A percentile compares a stretch with the other conserved stretches of the same genome.
Conservation (phyloP, 148 eudicot species). For the Dianthus caryophyllus region DNA sequence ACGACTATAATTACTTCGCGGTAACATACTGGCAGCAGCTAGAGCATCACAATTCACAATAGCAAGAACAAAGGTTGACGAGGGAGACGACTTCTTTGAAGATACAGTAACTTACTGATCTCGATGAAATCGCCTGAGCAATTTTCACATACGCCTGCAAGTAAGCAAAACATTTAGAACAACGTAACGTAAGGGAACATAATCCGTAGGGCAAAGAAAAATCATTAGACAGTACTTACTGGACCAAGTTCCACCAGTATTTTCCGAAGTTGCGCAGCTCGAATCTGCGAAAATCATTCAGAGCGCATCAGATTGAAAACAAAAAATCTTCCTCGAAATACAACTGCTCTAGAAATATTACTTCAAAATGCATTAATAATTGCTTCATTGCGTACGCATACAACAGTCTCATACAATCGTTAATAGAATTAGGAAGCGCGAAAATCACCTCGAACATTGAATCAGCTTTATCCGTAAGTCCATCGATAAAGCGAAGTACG, state of each 20-base stretch:
- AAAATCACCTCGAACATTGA: constrained; percentile 62
- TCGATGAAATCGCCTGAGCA: constrained; percentile 95
- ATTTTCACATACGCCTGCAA: constrained; percentile 90
- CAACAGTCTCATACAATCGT: too few relatives aligned
- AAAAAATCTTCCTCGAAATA: too few relatives aligned
- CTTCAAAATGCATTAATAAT: too few relatives aligned
- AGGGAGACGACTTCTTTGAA: too few relatives aligned
- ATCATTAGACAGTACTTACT: constrained; percentile 50
- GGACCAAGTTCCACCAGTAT: constrained; percentile 88
- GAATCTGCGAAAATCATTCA: constrained; percentile 44
- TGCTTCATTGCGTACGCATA: too few relatives aligned
- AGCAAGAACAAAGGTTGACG: neutral
- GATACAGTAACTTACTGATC: constrained; percentile 82
- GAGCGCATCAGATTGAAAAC: too few relatives aligned
- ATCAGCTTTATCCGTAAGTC: constrained; percentile 56
- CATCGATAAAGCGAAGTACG: constrained; percentile 55
- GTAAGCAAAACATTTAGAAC: too few relatives aligned
- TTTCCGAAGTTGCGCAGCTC: constrained; percentile 86
- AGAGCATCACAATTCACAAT: neutral
- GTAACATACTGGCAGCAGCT: neutral
- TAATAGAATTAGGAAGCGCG: neutral
- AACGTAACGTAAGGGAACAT: too few relatives aligned
- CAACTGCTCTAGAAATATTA: too few relatives aligned
- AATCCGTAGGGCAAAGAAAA: neutral
- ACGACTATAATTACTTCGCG: neutral